Base-by-base conservation (phyloP, 768 basidiomycete genomes). In the Tylopilus subfusipes region DNA sequence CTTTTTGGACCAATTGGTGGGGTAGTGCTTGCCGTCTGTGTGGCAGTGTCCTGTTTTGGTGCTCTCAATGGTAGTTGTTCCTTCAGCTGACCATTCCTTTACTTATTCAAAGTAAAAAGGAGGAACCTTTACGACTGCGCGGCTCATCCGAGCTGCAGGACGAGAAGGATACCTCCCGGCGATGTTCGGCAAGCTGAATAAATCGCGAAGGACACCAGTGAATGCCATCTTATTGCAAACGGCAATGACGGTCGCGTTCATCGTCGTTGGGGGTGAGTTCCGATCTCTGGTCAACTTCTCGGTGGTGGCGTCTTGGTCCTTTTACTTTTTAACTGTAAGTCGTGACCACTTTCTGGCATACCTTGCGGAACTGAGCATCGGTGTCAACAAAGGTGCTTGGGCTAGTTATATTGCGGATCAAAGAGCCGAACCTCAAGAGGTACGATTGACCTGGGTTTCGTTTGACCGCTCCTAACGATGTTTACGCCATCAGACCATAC, bases 21-120 rank as follows among this genome's bases (percentile, higher is more conserved):
- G 1, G 81, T 83, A 6, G 63, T 93, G 16, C 97, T 99, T 67
- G 92, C 96, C 1, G 77, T 86, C 48, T 84, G 93, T 80, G 96
- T 99, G 14, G 91, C 93, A 1, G 79, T 98, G 54, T 97, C 94
- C 3, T 97, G 93, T 68, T 93, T 99, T 60, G 96, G 96, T 18
- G 93, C 97, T 2, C 72, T 99, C 49, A 96, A 97, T 67, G 90
- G 93, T 83, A 62, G 40, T 58, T 66, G 64, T n/a, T 52, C 27
- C 22, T 6, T 54, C 18, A 42, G 42, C 14, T 34, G 34, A 18
- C 9, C 27, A 7, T 51, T 39, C 2, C 11, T 30, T 50, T 18
- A 19, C 63, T 39, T 31, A 52, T 50, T 55, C 54, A 56, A 51
- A 38, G 25, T 25, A 46, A 54, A 50, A 57, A 89, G 86, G 84